Conservation (phyloP, 305 asterid genomes). For the Fraxinus sp. region DNA sequence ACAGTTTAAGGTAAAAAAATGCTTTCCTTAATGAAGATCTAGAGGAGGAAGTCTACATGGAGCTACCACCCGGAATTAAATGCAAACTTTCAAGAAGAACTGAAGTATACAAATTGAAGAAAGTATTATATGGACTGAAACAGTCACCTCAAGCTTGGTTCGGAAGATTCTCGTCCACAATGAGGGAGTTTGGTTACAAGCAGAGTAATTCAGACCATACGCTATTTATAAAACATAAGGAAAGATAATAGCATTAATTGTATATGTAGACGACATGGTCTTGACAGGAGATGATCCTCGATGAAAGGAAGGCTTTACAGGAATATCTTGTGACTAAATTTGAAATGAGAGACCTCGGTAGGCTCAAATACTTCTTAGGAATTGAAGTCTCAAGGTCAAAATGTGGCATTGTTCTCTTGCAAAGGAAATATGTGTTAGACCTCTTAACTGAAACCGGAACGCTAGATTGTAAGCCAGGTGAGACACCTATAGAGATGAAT, state of each 20-base stretch:
- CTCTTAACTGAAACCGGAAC: not conserved
- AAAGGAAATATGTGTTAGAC: not conserved
- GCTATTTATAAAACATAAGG: not conserved
- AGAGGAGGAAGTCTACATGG: too few relatives aligned
- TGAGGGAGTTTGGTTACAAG: not conserved
- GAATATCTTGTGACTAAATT: not conserved
- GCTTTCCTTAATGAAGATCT: too few relatives aligned
- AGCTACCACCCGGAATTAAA: too few relatives aligned
- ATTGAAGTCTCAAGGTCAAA: not conserved
- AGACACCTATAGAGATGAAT: not conserved
- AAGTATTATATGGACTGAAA: not conserved
- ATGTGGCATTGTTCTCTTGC: not conserved
- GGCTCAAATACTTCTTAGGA: not conserved
- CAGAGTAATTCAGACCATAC: not conserved
- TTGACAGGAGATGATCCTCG: not conserved
- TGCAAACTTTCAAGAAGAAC: too few relatives aligned
- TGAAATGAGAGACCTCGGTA: not conserved
- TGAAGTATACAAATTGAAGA: not conserved
- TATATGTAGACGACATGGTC: not conserved
- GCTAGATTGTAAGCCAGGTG: not conserved
- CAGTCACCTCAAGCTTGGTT: not conserved
- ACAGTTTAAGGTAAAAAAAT: too few relatives aligned
- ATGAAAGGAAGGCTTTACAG: too few relatives aligned
- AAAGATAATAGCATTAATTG: not conserved
- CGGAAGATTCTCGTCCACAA: not conserved